A percentile compares a stretch with the other conserved stretches of the same genome.
Conservation (phyloP, 169 alveolate genomes). For the Fabrea salina region DNA sequence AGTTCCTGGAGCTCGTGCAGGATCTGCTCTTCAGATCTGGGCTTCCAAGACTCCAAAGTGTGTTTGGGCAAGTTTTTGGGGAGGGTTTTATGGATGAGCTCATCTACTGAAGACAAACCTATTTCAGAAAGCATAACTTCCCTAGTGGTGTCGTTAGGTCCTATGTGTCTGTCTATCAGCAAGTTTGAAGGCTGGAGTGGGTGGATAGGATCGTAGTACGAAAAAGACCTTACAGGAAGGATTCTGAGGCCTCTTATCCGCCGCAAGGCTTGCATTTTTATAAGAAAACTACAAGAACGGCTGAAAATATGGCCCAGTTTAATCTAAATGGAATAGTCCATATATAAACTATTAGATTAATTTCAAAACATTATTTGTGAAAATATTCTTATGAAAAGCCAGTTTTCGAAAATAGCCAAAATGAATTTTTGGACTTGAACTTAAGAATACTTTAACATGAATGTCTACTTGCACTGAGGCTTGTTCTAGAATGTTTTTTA, state of each 20-base stretch:
- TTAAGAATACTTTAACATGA: too few species aligned
- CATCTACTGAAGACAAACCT: conserved; percentile 37
- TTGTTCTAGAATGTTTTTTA: too few species aligned
- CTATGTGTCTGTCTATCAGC: conserved; percentile 41
- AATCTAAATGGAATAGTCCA: too few species aligned
- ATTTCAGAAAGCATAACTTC: conserved; percentile 33
- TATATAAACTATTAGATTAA: too few species aligned
- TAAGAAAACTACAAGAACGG: too few species aligned
- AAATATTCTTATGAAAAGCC: too few species aligned
- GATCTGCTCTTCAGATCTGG: conserved; percentile 46
- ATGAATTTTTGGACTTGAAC: too few species aligned
- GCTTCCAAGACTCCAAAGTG: conserved; percentile 27
- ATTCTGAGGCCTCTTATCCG: background rate
- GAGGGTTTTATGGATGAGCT: conserved; percentile 44
- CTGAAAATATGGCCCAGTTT: too few species aligned
- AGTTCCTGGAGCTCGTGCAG: conserved; percentile 35
- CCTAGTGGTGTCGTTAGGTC: conserved; percentile 17
- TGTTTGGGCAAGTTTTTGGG: conserved; percentile 38
- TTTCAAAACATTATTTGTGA: too few species aligned
- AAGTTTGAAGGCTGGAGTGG: conserved; percentile 33
- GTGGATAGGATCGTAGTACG: conserved; percentile 3
- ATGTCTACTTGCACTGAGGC: too few species aligned
- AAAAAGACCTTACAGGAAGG: background rate
- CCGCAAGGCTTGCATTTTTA: conserved; percentile 20
- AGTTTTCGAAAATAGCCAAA: too few species aligned